phyloP scores from a whole-genome alignment of 495 filamentous ascomycete species.

The Lophiostoma macrostomum region DNA sequence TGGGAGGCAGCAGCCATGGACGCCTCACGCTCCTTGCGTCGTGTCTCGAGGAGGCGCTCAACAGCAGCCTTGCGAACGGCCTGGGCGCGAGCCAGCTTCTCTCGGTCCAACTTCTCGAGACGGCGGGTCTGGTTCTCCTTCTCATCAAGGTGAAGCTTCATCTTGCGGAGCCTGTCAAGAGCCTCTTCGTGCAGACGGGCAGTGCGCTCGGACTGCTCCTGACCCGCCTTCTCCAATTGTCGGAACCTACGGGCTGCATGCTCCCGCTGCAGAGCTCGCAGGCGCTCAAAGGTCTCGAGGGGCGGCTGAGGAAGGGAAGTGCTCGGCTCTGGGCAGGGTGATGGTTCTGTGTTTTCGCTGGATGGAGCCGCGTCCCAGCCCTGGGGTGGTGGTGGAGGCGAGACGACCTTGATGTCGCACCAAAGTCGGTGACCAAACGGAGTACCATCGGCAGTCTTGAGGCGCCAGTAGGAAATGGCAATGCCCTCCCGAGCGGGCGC shows the following conservation, averaged over 20 bases:
- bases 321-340: too few relatives aligned
- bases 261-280: too few relatives aligned
- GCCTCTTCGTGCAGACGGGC: slow-evolving; percentile 26
- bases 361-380: too few relatives aligned
- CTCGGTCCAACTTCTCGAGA: slow-evolving; percentile 24
- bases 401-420: slow-evolving; percentile 69
- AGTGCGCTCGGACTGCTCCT: slow-evolving; percentile 21
- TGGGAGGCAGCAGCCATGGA: background rate
- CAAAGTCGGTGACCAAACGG: slow-evolving; percentile 91
- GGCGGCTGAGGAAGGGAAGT: too few relatives aligned
- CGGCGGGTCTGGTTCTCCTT: slow-evolving; percentile 1
- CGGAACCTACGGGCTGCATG: too few relatives aligned
- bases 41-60: slow-evolving; percentile 17
- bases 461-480: slow-evolving; percentile 92
- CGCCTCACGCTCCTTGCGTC: slow-evolving; percentile 15
- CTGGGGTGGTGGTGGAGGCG: slow-evolving; percentile 10
- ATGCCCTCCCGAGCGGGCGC: slow-evolving; percentile 70
- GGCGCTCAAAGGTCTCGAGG: too few relatives aligned
- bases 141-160: slow-evolving; percentile 24
- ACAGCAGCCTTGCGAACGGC: slow-evolving; percentile 12
- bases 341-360: too few relatives aligned
- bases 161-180: slow-evolving; percentile 17
- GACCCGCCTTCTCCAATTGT: slow-evolving; percentile 13
- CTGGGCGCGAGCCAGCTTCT: slow-evolving; percentile 28
- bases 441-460: slow-evolving; percentile 74